These are phyloP conservation scores for Populus trichocarpa DNA, from an alignment of 441 rosid genomes.

Conservation along the genomic window DNA sequence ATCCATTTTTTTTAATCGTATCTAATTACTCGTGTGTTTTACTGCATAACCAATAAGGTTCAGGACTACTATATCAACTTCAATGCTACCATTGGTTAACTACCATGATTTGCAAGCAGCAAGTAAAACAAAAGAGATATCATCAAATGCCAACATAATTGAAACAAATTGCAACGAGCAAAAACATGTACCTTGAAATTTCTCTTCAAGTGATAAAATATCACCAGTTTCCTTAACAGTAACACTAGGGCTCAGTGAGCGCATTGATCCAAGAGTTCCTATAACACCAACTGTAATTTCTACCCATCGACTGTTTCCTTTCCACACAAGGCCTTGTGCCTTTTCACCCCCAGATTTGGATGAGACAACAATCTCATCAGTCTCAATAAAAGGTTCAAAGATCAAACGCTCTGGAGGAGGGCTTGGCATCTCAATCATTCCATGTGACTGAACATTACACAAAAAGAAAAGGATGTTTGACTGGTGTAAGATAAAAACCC, in stretches of 20 bases:
- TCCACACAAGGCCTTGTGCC: constrained; percentile 53
- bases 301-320: constrained; percentile 76
- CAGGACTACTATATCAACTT: background rate
- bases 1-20: background rate
- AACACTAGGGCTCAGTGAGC: constrained; percentile 78
- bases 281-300: constrained; percentile 91
- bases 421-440: constrained; percentile 95
- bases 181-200: constrained; percentile 73
- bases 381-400: constrained; percentile 90
- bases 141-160: background rate
- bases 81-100: background rate
- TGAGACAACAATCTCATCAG: constrained; percentile 76
- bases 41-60: background rate
- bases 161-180: background rate
- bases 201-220: constrained; percentile 92
- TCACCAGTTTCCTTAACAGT: constrained; percentile 93
- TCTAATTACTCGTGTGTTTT: background rate
- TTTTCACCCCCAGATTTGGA: constrained; percentile 44
- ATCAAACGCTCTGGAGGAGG: constrained; percentile 78
- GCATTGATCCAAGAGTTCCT: constrained; percentile 77
- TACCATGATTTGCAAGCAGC: background rate
- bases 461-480: constrained; percentile 5
- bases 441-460: constrained; percentile 58
- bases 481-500: background rate
- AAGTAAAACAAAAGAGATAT: background rate